Evolutionary conservation across 2,329 filamentous ascomycete genomes (phyloP).

Genomic region (Zasmidium angulare): DNA sequence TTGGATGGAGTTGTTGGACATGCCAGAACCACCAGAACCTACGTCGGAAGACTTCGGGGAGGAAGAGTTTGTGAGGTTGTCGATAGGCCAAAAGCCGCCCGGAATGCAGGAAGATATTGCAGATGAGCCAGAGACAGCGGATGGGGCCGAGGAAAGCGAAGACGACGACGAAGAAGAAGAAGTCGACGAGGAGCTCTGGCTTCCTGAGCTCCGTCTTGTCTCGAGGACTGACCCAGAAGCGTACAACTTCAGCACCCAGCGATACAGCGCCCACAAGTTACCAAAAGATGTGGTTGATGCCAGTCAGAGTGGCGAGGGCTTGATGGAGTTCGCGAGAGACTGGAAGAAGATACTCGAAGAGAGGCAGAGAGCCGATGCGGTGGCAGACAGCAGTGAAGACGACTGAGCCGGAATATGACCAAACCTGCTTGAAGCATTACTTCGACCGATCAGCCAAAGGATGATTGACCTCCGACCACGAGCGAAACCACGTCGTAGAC

Average conservation of each 20-base stretch:
- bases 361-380: conserved; percentile 37
- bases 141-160: conserved; percentile 10
- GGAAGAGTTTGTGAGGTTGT: conserved; percentile 26
- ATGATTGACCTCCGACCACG: no score
- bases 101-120: not conserved
- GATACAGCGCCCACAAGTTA: conserved; percentile 93
- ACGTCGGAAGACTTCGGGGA: conserved; percentile 16
- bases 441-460: no score
- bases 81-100: conserved; percentile 11
- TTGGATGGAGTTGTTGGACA: conserved; percentile 80
- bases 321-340: conserved; percentile 64
- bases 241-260: conserved; percentile 78
- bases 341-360: conserved; percentile 50
- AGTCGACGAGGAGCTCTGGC: conserved; percentile 57
- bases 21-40: conserved; percentile 56
- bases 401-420: no score
- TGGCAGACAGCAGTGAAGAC: conserved; percentile 27
- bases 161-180: conserved; percentile 47
- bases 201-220: conserved; percentile 79
- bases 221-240: conserved; percentile 83
- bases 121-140: conserved; percentile 5
- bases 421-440: no score
- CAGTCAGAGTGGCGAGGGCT: conserved; percentile 59
- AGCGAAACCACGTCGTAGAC: no score
- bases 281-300: conserved; percentile 86